Base-by-base conservation (phyloP, 495 filamentous ascomycete genomes). In the Penicillium fimorum region DNA sequence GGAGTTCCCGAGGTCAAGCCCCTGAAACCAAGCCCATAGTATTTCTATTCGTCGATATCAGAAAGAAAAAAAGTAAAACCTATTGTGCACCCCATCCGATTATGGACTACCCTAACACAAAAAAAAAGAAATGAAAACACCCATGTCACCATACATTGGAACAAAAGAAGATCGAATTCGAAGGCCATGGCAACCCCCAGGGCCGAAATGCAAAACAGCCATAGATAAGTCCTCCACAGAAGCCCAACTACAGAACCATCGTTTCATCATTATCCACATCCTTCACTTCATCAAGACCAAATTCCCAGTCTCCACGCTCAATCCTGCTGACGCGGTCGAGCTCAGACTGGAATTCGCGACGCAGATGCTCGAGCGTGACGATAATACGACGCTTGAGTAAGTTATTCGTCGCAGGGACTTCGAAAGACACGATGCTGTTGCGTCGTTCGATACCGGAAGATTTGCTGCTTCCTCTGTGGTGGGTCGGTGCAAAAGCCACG, bases 281-380 rank as follows among this genome's bases (percentile, higher is more conserved):
- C 15, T 62, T 63, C 13, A 62, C 62, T 22, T 71, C 75, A 29
- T 63, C 69, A 22, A 74, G 67, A 17, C 77, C 78, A 65, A 88
- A 83, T 52, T 84, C 80, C 77, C 79, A 88, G 58, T 83, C 74
- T 9, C 85, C 85, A 24, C 75, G 73, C 64, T 85, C 81, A 58
- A 88, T 79, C 25, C 81, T 72, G 50, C 77, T 83, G 37, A 82
- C 84, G 46, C 89, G 80, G 70, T 98, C 95, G 62, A 97, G 75
- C 71, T 97, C 92, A 17, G 77, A 80, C 69, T 94, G 88, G 73
- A 94, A 97, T 66, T 88, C 87, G 64, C 85, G 88, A 59, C 90
- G 81, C 22, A 97, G 73, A 68, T 96, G 92, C 7, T 84, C 86
- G 17, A 97, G 75, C 15, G 89, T 95, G 18, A 97, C 82, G 13